Conservation (phyloP, 345 rosid species). For the Excoecaria cochinchinensis region DNA sequence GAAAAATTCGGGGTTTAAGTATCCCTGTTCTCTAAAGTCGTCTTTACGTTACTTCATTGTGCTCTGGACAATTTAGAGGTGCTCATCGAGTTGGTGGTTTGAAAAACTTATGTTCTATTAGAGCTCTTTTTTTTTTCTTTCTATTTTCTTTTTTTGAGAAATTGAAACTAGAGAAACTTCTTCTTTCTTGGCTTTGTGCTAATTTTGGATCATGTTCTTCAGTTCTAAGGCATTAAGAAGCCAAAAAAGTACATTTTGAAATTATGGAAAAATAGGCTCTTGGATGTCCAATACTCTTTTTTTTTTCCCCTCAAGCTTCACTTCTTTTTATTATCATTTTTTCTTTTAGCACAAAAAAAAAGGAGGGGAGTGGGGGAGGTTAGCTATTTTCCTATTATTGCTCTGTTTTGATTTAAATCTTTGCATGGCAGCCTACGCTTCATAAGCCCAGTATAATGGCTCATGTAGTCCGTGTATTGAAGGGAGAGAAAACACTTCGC, state of each 20-base stretch:
- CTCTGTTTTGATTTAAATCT: constrained; percentile 24
- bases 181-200: too few species aligned
- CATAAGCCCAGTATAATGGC: constrained; percentile 99
- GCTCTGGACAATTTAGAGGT: neutral
- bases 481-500: constrained; percentile 92
- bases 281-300: neutral
- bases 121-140: neutral
- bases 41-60: neutral
- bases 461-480: constrained; percentile 82
- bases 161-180: too few species aligned
- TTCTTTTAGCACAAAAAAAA: neutral
- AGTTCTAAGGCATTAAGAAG: too few species aligned
- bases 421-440: constrained; percentile 82
- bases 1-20: too few species aligned
- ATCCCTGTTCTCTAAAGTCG: neutral
- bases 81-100: neutral
- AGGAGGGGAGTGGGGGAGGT: neutral
- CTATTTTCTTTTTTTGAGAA: neutral
- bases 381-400: constrained; percentile 11
- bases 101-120: too few species aligned
- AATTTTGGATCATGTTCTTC: too few species aligned
- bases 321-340: neutral
- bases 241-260: too few species aligned
- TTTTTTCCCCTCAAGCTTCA: neutral
- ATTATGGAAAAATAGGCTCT: too few species aligned